Percentiles rank a stretch among this genome's conserved stretches.
Evolutionary conservation across 805 yeast genomes (phyloP).

Genomic region (Diddensiella transvaalensis): DNA sequence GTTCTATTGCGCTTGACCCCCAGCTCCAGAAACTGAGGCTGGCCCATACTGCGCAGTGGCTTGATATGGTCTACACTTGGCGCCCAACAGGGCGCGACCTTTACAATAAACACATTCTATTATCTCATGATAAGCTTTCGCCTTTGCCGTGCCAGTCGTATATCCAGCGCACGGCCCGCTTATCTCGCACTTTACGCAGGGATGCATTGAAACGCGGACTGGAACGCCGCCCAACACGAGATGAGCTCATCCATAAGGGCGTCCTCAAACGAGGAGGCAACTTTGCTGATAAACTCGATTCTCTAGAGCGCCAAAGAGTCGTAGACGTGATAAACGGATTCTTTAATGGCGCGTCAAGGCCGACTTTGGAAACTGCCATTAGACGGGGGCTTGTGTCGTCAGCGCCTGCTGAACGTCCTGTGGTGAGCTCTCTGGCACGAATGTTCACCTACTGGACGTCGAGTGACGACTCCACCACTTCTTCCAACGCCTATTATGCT

Average conservation of each 20-base stretch:
- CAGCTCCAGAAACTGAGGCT: constrained; percentile 23
- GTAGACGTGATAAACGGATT: constrained; percentile 23
- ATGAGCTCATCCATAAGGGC: constrained; percentile 28
- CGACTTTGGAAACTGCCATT: constrained; percentile 19
- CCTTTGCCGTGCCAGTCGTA: constrained; percentile 22
- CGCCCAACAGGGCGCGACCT: constrained; percentile 26
- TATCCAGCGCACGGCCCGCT: constrained; percentile 17
- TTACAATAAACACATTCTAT: constrained; percentile 25
- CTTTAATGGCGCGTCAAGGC: constrained; percentile 19
- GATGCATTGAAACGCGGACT: constrained; percentile 25
- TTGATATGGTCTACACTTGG: constrained; percentile 14
- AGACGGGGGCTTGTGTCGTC: constrained; percentile 15
- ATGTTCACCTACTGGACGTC: constrained; percentile 18
- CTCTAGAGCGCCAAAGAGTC: constrained; percentile 26
- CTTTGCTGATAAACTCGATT: constrained; percentile 17
- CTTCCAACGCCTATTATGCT: background rate
- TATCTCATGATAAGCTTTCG: constrained; percentile 19
- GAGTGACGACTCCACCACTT: background rate
- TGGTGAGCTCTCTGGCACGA: constrained; percentile 16
- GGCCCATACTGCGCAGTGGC: constrained; percentile 20
- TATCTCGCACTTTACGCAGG: constrained; percentile 19
- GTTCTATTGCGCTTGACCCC: constrained; percentile 23
- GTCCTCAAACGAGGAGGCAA: constrained; percentile 23
- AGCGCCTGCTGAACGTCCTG: constrained; percentile 14
- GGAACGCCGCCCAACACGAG: constrained; percentile 23